phyloP scores from a whole-genome alignment of 108 stramenopile species.

The Nannochloropsis salina region DNA sequence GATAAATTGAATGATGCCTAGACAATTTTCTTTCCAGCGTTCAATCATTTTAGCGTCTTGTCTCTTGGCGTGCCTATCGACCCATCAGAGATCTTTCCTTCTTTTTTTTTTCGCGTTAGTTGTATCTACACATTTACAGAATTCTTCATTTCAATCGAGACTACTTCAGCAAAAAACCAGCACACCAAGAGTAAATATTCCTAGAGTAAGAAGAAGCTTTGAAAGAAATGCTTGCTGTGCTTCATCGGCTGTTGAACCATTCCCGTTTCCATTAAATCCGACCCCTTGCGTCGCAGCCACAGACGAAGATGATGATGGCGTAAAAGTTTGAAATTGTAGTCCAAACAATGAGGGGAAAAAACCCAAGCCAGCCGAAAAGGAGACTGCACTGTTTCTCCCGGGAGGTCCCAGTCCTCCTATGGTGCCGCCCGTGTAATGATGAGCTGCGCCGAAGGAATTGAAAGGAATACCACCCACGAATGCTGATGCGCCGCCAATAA shows the following conservation, averaged over 20 bases:
- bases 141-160: conserved; percentile 22
- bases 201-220: conserved; percentile 62
- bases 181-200: conserved; percentile 67
- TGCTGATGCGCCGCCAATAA: conserved; percentile 3
- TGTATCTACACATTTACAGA: conserved; percentile 21
- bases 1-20: too few relatives aligned
- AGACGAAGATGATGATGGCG: background rate
- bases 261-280: conserved; percentile 14
- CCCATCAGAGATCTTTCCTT: background rate
- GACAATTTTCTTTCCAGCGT: too few relatives aligned
- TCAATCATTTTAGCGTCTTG: too few relatives aligned
- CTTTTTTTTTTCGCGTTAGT: background rate
- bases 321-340: conserved; percentile 50
- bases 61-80: too few relatives aligned
- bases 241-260: conserved; percentile 28
- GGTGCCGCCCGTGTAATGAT: background rate
- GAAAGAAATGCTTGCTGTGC: conserved; percentile 59
- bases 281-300: background rate
- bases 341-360: conserved; percentile 57
- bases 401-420: background rate
- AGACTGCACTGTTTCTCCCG: background rate
- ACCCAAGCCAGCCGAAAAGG: conserved; percentile 43
- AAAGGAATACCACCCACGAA: background rate
- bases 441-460: background rate
- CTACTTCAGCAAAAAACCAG: conserved; percentile 57